These are phyloP conservation scores for Solanum lycopersicoides DNA, from an alignment of 257 asterid genomes.

Conservation along the genomic window DNA sequence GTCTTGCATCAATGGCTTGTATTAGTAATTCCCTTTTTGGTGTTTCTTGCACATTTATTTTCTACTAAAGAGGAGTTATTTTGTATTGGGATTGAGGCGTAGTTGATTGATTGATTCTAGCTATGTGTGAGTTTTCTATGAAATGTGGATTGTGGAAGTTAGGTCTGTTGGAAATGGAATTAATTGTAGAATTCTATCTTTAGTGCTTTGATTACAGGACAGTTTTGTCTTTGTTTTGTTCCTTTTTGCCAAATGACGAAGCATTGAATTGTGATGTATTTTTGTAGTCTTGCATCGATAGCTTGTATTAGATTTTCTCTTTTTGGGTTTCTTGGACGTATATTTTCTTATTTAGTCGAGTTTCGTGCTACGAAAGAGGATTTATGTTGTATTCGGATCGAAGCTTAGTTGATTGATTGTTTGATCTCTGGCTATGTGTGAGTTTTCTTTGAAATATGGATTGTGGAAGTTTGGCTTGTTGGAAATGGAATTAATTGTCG, in stretches of 20 bases:
- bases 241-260: background rate
- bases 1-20: background rate
- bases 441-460: background rate
- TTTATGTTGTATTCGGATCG: background rate
- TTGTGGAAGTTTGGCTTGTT: background rate
- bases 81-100: background rate
- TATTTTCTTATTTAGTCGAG: background rate
- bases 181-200: background rate
- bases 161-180: background rate
- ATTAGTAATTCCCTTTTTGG: background rate
- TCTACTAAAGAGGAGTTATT: background rate
- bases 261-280: background rate
- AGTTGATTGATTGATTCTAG: background rate
- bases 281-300: background rate
- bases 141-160: background rate
- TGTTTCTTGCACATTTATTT: background rate
- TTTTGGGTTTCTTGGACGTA: background rate
- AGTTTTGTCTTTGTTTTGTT: background rate
- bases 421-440: background rate
- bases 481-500: background rate
- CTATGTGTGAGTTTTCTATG: background rate
- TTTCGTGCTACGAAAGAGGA: background rate
- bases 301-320: background rate
- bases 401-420: background rate
- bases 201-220: background rate